Percentiles rank a stretch among this genome's conserved stretches.
phyloP scores from a whole-genome alignment of 2,329 filamentous ascomycete species.

The Pseudogymnoascus sp. region DNA sequence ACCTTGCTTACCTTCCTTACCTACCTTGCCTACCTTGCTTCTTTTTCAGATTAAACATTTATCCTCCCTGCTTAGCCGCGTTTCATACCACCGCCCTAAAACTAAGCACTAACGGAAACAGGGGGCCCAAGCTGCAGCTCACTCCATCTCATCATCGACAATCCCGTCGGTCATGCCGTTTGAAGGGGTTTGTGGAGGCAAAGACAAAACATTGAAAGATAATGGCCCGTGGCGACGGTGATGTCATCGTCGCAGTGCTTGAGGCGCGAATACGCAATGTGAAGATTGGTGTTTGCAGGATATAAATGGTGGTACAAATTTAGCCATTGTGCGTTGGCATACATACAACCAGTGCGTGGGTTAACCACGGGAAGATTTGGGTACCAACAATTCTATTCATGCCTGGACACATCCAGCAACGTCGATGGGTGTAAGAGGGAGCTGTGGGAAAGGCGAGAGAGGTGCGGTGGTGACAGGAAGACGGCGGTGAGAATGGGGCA shows the following conservation, averaged over 20 bases:
- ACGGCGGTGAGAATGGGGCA: background rate
- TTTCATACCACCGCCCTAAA: background rate
- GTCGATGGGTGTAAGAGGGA: background rate
- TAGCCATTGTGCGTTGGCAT: background rate
- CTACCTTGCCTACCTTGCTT: too few species aligned
- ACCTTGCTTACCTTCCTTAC: too few species aligned
- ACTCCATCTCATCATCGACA: background rate
- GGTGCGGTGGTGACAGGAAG: background rate
- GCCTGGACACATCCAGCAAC: background rate
- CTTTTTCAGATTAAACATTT: background rate
- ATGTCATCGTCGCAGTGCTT: background rate
- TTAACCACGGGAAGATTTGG: background rate
- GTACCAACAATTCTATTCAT: background rate
- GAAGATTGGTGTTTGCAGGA: background rate
- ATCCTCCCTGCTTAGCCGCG: background rate
- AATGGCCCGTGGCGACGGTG: background rate
- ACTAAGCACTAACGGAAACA: background rate
- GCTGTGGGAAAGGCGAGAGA: background rate
- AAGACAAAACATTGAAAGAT: background rate
- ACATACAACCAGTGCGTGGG: background rate
- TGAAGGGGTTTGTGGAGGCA: background rate
- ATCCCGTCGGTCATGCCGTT: background rate
- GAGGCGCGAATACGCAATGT: background rate
- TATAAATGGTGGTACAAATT: background rate
- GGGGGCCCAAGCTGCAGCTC: background rate